Base-by-base conservation (phyloP, 768 basidiomycete species). In the Chalciporus pseudorubinellus region DNA sequence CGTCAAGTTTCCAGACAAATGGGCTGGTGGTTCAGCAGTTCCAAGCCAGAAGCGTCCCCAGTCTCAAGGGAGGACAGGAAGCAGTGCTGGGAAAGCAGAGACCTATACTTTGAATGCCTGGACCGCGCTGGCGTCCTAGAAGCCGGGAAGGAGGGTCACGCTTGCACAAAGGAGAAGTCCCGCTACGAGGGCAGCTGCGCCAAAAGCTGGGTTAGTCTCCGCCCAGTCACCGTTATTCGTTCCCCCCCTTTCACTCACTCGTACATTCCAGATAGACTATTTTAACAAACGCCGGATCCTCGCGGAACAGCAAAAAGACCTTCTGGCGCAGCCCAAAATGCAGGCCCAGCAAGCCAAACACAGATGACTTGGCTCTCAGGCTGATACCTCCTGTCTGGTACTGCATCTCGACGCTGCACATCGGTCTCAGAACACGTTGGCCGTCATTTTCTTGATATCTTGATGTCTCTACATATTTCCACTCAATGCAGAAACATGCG, bases 241-340 rank as follows among this genome's bases (percentile, higher is more conserved):
- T 38, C 41, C 29, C 41, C 46, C 24, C 19, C 46, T 51, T 20
- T 24, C 21, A 11, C 36, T 10, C 33, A 41, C 18, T 41, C 26
- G 38, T 48, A 44, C 13, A 10, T 38, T 55, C 29, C 59, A 98
- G 95, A 86, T 98, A 60, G 89, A 90, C 22, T 95, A 98, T 68
- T 97, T 98, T 64, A 95, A 97, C 73, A 89, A 92, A 66, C 83
- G 93, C 31, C 78, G 94, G 47, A 80, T 91, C 31, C 79, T 94
- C 46, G 87, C 83, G 9, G 89, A 87, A 53, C 82, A 84, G 50
- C 90, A 92, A 69, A 89, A 85, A 61, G 82, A 83, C 36, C 72
- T 85, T 47, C 77, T 90, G 26, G 79, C 79, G 6, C 75, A 74
- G 52, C 71, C 70, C 20, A 68, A 69, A 40, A 62, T 45, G 16